A percentile compares a stretch with the other conserved stretches of the same genome.
These are phyloP conservation scores for Penicillium sp. DNA, from an alignment of 2,329 filamentous ascomycete species.

Conservation along the genomic window DNA sequence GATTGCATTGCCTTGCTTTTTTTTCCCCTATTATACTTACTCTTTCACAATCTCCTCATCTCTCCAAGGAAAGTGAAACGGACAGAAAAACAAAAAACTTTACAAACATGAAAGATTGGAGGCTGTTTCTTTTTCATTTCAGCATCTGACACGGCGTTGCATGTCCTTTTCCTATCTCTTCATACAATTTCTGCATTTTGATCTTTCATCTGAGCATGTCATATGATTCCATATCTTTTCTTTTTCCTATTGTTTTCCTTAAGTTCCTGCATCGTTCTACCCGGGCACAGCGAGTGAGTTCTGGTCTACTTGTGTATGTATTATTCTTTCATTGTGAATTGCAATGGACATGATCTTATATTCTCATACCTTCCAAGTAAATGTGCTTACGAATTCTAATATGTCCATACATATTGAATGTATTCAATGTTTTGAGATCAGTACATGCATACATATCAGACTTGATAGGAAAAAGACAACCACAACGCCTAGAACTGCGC, in stretches of 20 bases:
- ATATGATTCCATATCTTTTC: conserved; percentile 3
- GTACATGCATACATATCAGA: conserved; percentile 4
- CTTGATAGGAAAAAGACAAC: background rate
- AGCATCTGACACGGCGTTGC: conserved; percentile 26
- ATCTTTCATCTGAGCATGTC: conserved; percentile 10
- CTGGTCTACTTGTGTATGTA: conserved; percentile 24
- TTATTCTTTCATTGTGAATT: conserved; percentile 14
- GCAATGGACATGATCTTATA: conserved; percentile 21
- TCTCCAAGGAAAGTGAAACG: background rate
- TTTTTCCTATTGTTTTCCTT: background rate
- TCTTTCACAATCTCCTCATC: conserved; percentile 7
- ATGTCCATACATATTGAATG: background rate
- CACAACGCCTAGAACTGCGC: conserved; percentile 13
- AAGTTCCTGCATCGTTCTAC: conserved; percentile 20
- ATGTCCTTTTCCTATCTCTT: conserved; percentile 12
- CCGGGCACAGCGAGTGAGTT: conserved; percentile 30
- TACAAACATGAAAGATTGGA: conserved; percentile 18
- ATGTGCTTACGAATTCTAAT: background rate
- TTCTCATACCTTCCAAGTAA: background rate
- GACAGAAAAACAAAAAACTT: conserved; percentile 9
- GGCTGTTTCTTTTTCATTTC: conserved; percentile 12
- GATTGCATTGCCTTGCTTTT: conserved; percentile 20
- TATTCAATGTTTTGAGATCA: background rate
- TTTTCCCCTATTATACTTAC: conserved; percentile 8
- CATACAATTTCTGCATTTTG: conserved; percentile 10